Base-by-base conservation (phyloP, 768 basidiomycete species). In the Serpula lacrymans region DNA sequence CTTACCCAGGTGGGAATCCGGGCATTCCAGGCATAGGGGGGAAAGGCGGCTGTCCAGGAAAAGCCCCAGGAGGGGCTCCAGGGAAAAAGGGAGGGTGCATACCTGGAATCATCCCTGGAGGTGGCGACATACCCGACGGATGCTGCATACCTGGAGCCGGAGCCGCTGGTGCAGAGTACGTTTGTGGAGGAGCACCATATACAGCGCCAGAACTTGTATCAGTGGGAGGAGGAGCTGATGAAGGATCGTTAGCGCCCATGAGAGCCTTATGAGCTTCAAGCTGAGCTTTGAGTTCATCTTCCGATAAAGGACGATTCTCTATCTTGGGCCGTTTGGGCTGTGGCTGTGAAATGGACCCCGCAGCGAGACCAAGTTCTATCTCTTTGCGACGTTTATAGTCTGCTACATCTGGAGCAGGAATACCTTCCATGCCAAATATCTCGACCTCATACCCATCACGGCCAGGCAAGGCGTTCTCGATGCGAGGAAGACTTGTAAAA, bases 361-460 rank as follows among this genome's bases (percentile, higher is more conserved):
- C 81, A 13, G 79, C 75, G 18, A 92, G 77, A 23, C 96, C 94
- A 3, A 91, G 78, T 59, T 97, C 93, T 47, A 90, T 87, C 61
- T 95, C 94, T 58, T 96, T 96, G 49, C 89, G 83, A 38, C 91
- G 85, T 58, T 90, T 95, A 75, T 94, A 98, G 62, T 94, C 95
- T 10, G 89, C 92, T 14, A 95, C 78, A 62, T 95, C 94, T 24
- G 91, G 88, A 3, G 84, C 85, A 6, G 93, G 93, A 36, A 97
- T 92, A 40, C 95, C 96, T 60, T 96, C 95, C 96, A 99, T 98
- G 17, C 96, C 96, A 50, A 98, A 98, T 34, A 99, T 98, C 67
- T 99, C 96, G 26, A 99, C 86, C 59, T 98, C 95, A 53, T 97
- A 97, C 2, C 94, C 92, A 64, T 97, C 95, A 24, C 96, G 82